Base-by-base conservation (phyloP, 1,284 basidiomycete genomes). In the Malassezia restricta region DNA sequence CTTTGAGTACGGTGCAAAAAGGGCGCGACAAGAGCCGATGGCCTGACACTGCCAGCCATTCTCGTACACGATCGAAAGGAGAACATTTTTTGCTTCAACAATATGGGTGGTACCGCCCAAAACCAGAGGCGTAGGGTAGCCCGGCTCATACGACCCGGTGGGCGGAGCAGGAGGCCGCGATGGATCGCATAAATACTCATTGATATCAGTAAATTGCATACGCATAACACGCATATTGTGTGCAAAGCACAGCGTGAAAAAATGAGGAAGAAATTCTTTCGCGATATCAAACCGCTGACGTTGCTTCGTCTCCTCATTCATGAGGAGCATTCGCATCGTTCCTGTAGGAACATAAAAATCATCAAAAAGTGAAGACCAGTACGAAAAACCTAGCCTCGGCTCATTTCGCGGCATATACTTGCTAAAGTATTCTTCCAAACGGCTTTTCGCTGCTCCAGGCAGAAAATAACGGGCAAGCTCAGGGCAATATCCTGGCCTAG, bases 1-100 rank as follows among this genome's bases (percentile, higher is more conserved):
- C 12, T 33, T 38, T 1, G 57, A 45, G 29, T 43, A 46, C 3
- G 58, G 47, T 8, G 51, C 24, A 6, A 61, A 40, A 3, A 46
- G 37, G 0, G 33, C 56, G 1, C 57, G 51, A 3, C 56, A 20
- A 30, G 43, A 46, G 17, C 56, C 56, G 6, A 49, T 27, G 14
- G 43, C 40, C 15, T 58, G 56, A 6, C 42, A 40, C 30, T 51
- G 56, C 58, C 58, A 61, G n/a, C 58, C 57, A 33, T 52, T 59
- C 27, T 38, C 45, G 24, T 54, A 58, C 0, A 46, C 27, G 8
- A 41, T 30, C n/a, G 44, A 17, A 38, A 51, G 50, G 33, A 43
- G 31, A 43, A 55, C 41, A 9, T 47, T 38, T 11, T 54, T 37
- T n/a, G 45, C 40, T 43, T 61, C 51, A 5, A 61, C 48, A 15